Base-by-base conservation (phyloP, 257 asterid species). In the Fraxinus americana region DNA sequence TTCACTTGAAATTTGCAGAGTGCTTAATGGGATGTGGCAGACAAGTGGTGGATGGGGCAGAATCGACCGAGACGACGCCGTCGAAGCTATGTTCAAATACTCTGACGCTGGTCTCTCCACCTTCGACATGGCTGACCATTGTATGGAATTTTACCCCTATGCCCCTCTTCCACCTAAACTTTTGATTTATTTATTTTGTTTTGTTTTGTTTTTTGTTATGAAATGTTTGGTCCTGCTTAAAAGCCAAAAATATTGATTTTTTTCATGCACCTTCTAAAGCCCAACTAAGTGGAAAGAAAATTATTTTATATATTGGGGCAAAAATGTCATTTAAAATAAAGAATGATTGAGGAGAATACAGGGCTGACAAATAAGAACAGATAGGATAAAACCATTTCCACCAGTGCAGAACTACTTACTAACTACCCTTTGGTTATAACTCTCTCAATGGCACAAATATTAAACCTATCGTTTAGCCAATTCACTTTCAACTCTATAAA, bases 41-140 rank as follows among this genome's bases (percentile, higher is more conserved):
- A 94, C 97, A 19, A 92, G 98, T 86, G 98, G 98, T 50, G 98
- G 98, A 2, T 94, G 98, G 98, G 98, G 98, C 14, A 83, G 87
- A 82, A 92, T 92, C 73, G 97, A 94, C 79, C 88, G 98, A 63
- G 77, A 92, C 90, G 92, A 85, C 90, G 98, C 98, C 83, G 95
- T 94, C 25, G 91, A 91, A n/a, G 90, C 98, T 4, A 92, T 94
- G 98, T 93, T 94, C 14, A 83, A 82, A 7, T 92, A 92, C 85
- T 90, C 97, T 45, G 98, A 91, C 75, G 88, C 88, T n/a, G 98
- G 98, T 75, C 96, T 94, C 80, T 90, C 98, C 65, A 92, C 98
- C 78, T 94, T 92, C 85, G 98, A 94, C 91, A 88, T 94, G 98
- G 96, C 98, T 11, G 98, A 94, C 87, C 98, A 92, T 88, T 92